Evolutionary conservation across 305 asterid genomes (phyloP).

Genomic region (Nicotiana rustica): DNA sequence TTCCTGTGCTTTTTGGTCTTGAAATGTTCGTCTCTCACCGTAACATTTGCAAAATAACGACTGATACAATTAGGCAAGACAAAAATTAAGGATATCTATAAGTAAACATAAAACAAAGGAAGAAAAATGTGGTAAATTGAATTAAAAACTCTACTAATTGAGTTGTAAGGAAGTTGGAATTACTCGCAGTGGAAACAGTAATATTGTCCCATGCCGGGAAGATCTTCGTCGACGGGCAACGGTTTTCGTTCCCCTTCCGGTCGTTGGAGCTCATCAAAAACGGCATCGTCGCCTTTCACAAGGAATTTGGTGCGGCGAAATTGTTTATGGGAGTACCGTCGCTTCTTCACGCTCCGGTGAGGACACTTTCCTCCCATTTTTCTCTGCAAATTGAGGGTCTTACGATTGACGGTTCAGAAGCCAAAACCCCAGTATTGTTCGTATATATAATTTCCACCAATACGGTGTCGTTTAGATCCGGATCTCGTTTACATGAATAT

Average conservation of each 20-base stretch:
- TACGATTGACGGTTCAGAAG: not conserved
- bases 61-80: slow-evolving; percentile 38
- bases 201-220: slow-evolving; percentile 91
- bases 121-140: not conserved
- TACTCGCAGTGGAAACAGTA: slow-evolving; percentile 93
- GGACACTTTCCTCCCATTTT: slow-evolving; percentile 96
- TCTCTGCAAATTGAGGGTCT: not conserved
- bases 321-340: slow-evolving; percentile 79
- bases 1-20: slow-evolving; percentile 73
- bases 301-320: slow-evolving; percentile 66
- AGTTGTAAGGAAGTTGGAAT: slow-evolving; percentile 24
- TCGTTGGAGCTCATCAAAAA: slow-evolving; percentile 71
- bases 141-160: not conserved
- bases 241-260: slow-evolving; percentile 47
- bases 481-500: not conserved
- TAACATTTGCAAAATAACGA: slow-evolving; percentile 69
- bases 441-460: not conserved
- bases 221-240: slow-evolving; percentile 83
- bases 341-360: slow-evolving; percentile 79
- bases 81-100: not conserved
- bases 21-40: slow-evolving; percentile 83
- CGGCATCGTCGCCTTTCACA: slow-evolving; percentile 79
- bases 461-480: not conserved
- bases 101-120: not conserved
- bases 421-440: not conserved